These are phyloP conservation scores for Rhodotorula taiwanensis DNA, from an alignment of 768 basidiomycete species.

Conservation along the genomic window DNA sequence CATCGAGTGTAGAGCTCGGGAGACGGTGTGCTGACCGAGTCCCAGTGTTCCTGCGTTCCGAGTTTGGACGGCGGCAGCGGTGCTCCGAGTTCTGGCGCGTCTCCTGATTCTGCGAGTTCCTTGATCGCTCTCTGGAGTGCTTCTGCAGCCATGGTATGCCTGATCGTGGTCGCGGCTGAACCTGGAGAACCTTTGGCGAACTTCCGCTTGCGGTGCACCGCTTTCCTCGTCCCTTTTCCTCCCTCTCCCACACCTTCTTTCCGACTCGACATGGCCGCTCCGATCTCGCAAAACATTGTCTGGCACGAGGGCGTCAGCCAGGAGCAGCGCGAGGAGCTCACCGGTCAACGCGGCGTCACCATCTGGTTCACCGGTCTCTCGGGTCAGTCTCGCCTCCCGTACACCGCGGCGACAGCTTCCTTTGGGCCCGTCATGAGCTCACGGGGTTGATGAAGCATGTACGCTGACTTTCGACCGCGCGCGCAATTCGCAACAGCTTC, in stretches of 20 bases:
- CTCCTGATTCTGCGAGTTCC: constrained; percentile 14
- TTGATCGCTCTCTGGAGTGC: constrained; percentile 31
- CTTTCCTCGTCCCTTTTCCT: background rate
- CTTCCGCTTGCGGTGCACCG: background rate
- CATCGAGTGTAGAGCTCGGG: background rate
- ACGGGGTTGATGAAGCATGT: background rate
- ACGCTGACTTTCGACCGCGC: background rate
- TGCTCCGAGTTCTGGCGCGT: constrained; percentile 17
- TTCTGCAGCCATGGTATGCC: constrained; percentile 15
- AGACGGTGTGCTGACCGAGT: constrained; percentile 18
- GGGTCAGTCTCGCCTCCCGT: constrained; percentile 20
- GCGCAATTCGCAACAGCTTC: constrained; percentile 24
- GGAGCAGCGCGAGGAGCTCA: constrained; percentile 59
- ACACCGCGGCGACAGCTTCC: background rate
- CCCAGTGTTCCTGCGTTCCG: constrained; percentile 47
- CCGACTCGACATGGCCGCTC: constrained; percentile 31
- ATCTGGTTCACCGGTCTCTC: constrained; percentile 96
- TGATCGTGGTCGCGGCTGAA: too few species aligned
- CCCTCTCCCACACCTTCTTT: background rate
- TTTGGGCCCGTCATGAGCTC: too few species aligned
- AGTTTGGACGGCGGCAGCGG: constrained; percentile 42
- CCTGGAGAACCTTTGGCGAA: too few species aligned
- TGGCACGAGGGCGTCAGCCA: constrained; percentile 53
- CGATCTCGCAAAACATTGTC: constrained; percentile 47
- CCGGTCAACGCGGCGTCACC: constrained; percentile 78